A percentile compares a stretch with the other conserved stretches of the same genome.
Evolutionary conservation across 1,284 basidiomycete species (phyloP).

Genomic region (Malassezia furfur): DNA sequence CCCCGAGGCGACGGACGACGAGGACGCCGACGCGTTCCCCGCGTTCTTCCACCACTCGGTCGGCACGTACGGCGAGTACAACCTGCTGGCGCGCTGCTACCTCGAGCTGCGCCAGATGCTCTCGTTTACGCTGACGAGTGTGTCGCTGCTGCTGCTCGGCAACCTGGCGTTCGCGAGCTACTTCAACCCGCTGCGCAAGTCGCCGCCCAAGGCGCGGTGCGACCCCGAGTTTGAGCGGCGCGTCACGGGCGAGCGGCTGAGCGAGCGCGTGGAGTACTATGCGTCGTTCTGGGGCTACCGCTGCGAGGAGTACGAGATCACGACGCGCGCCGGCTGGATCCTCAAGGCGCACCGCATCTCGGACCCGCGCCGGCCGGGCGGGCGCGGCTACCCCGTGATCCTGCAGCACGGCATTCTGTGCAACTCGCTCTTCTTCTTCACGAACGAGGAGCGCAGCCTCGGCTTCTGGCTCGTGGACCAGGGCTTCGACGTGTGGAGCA

Average conservation of each 20-base stretch:
- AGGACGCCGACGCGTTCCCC: slow-evolving; percentile 5
- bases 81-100: slow-evolving; percentile 24
- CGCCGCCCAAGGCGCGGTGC: slow-evolving; percentile 28
- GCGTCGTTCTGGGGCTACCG: slow-evolving; percentile 49
- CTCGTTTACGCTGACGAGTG: slow-evolving; percentile 29
- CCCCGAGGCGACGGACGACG: not conserved
- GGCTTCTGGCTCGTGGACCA: slow-evolving; percentile 48
- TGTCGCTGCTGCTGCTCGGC: slow-evolving; percentile 25
- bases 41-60: slow-evolving; percentile 45
- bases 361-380: slow-evolving; percentile 38
- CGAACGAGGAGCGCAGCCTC: slow-evolving; percentile 43
- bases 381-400: slow-evolving; percentile 42
- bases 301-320: slow-evolving; percentile 46
- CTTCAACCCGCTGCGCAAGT: slow-evolving; percentile 42
- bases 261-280: slow-evolving; percentile 40
- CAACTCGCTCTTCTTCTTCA: slow-evolving; percentile 42
- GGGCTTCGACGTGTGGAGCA: slow-evolving; percentile 46
- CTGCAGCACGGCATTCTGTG: slow-evolving; percentile 48
- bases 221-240: slow-evolving; percentile 46
- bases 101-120: slow-evolving; percentile 35
- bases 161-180: slow-evolving; percentile 31
- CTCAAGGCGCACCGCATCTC: slow-evolving; percentile 46
- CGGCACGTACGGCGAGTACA: slow-evolving; percentile 37
- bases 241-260: slow-evolving; percentile 44
- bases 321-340: slow-evolving; percentile 45